Evolutionary conservation across 129 eudicot species (phyloP).

Genomic region (Flaveria trinervia): DNA sequence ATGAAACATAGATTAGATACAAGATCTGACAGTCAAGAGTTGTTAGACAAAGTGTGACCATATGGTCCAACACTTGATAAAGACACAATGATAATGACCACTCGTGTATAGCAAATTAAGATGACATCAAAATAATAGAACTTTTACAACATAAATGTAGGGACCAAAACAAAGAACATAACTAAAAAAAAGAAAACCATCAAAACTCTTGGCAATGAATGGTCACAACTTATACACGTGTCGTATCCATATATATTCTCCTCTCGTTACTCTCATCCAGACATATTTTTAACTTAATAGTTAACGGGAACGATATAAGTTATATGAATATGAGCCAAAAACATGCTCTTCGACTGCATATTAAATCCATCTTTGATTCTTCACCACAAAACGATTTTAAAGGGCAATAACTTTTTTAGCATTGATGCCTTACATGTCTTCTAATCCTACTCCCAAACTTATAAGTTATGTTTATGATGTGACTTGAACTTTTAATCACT

Average conservation of each 20-base stretch:
- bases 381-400: not conserved
- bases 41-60: constrained; percentile 8
- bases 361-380: not conserved
- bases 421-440: too few species aligned
- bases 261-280: not conserved
- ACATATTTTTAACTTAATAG: not conserved
- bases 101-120: not conserved
- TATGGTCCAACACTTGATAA: constrained; percentile 32
- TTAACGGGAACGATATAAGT: not conserved
- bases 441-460: too few species aligned
- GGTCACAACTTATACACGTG: constrained; percentile 11
- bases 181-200: not conserved
- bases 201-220: not conserved
- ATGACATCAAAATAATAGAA: constrained; percentile 22
- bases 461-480: too few species aligned
- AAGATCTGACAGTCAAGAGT: not conserved
- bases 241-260: not conserved
- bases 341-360: too few species aligned
- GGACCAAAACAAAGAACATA: constrained; percentile 17
- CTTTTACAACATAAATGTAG: constrained; percentile 10
- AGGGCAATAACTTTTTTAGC: not conserved
- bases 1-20: not conserved
- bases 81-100: constrained; percentile 27
- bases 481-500: too few species aligned
- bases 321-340: not conserved